Base-by-base conservation (phyloP, 257 asterid genomes). In the Gentiana macrophylla region DNA sequence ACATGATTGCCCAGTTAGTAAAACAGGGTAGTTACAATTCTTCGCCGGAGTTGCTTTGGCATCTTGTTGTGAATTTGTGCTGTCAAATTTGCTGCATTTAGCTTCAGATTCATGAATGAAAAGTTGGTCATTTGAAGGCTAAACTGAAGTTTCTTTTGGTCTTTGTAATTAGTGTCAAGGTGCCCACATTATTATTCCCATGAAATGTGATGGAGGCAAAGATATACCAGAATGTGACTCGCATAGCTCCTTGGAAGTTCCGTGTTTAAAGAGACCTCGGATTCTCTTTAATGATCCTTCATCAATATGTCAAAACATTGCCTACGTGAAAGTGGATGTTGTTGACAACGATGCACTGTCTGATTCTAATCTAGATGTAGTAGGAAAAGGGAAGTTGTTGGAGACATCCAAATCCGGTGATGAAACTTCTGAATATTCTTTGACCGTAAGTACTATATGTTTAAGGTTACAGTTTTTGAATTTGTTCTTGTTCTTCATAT, bases 321-420 rank as follows among this genome's bases (percentile, higher is more conserved):
- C 74, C 70, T 71, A 63, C 53, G 60, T 70, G 58, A 79, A 73
- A 64, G 75, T 67, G 70, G 90, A 74, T 61, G 68, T 68, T 56
- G 58, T 64, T 64, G 77, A 73, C 61, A 69, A 53, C 54, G 65
- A 77, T 62, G 77, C 69, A 37, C 67, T 81, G 38, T 66, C 72
- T 62, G 34, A 67, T 59, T 41, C 75, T 65, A 80, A 73, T 59
- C 59, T 73, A 13, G 94, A 81, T 63, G 64, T 82, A 54, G 64
- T 82, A 54, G 97, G 86, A 79, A 77, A 86, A 64, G 94, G 94
- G 58, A 80, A 66, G 52, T 61, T 72, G 49, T 61, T 72, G 49
- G 90, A 86, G 57, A 35, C 51, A 62, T 74, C 78, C 9, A 79
- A 67, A 43, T 59, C 67, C 62, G 72, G 43, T 56, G 80, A 62